Base-by-base conservation (phyloP, 768 basidiomycete genomes). In the Tulasnella calospora region DNA sequence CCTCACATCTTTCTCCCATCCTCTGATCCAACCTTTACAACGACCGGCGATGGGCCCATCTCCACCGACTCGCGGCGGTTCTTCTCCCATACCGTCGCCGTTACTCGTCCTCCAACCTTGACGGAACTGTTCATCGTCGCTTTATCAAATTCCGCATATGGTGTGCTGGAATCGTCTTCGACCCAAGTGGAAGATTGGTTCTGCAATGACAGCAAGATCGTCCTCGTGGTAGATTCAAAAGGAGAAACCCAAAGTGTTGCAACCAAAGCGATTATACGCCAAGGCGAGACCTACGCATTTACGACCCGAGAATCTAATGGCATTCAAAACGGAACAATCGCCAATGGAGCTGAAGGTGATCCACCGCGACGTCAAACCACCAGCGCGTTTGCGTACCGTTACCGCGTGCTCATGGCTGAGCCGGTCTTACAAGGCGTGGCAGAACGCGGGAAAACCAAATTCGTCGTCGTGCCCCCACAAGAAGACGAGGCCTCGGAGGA, bases 401-500 rank as follows among this genome's bases (percentile, higher is more conserved):
- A 80, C 79, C 86, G 85, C 67, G 83, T 93, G 36, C 87, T 89
- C 74, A 87, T 93, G 86, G 80, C 89, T 5, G 88, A 92, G 79
- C 94, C 95, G 13, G 90, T 91, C 33, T 84, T 87, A n/a, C 94
- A 95, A 85, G 95, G 95, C 40, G 84, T 86, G 80, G 86, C 88
- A 19, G 82, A 85, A 46, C 83, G 83, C 40, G 87, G 86, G 17
- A 76, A 80, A 27, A 94, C 94, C 0, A 35, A 41, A 35, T 84
- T 94, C 73, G 84, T 91, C 73, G 82, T 92, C 19, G 83, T 88
- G 1, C 84, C 85, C 35, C 82, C 70, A 27, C 35, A 71, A 35
- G 70, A 71, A 7, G 40, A 35, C 51, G 51, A 51, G 51, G 51
- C 70, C 40, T 17, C 19, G 67, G 70, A 71, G 27, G 70, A 30